A percentile compares a stretch with the other conserved stretches of the same genome.
Evolutionary conservation across 768 basidiomycete species (phyloP).

Genomic region (Mycena capillaripes): DNA sequence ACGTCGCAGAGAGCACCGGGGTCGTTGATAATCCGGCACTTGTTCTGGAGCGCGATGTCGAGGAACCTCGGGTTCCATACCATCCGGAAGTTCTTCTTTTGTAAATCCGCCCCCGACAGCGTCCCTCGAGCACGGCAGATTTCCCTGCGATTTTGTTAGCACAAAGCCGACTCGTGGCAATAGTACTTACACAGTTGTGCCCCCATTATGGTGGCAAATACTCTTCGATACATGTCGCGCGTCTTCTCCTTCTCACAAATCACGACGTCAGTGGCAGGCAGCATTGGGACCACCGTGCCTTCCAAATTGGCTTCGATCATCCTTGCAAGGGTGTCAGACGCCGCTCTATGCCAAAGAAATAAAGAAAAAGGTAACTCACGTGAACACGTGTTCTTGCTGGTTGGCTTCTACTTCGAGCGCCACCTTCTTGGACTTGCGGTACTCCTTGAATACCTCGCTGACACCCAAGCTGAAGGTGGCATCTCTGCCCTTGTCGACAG

Average conservation of each 20-base stretch:
- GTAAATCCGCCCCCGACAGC: neutral
- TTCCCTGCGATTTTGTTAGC: neutral
- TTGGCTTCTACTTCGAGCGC: neutral
- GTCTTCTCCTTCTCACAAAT: too few relatives aligned
- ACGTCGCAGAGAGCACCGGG: neutral
- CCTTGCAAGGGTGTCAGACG: too few relatives aligned
- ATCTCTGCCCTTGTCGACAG: too few relatives aligned
- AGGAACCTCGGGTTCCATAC: neutral
- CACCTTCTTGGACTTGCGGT: too few relatives aligned
- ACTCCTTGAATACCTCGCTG: too few relatives aligned
- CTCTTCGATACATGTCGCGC: too few relatives aligned
- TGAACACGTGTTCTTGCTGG: neutral
- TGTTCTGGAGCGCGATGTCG: neutral
- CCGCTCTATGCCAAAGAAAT: too few relatives aligned
- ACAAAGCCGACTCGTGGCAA: neutral
- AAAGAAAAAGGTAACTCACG: neutral
- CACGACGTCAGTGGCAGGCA: too few relatives aligned
- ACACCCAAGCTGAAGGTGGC: too few relatives aligned
- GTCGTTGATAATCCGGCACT: neutral
- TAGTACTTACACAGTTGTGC: neutral
- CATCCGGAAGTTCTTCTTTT: neutral
- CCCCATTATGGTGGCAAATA: too few relatives aligned
- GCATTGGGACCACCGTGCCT: too few relatives aligned
- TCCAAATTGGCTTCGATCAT: too few relatives aligned
- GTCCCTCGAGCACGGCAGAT: neutral